A percentile compares a stretch with the other conserved stretches of the same genome.
phyloP scores from a whole-genome alignment of 352 stramenopile genomes.

The Aphanomyces stellatus region DNA sequence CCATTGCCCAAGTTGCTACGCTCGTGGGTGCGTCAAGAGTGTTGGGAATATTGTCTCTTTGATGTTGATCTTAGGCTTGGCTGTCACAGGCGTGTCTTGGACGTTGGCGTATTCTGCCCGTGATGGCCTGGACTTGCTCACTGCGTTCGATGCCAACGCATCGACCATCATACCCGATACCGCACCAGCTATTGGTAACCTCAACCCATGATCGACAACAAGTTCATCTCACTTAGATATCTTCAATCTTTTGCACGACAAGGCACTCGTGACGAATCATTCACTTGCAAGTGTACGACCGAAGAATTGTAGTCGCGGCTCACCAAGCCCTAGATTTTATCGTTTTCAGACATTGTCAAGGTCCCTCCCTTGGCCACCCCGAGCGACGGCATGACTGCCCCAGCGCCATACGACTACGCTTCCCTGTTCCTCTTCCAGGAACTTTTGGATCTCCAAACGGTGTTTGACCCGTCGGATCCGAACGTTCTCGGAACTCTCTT shows the following conservation, averaged over 20 bases:
- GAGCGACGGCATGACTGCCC: slow-evolving; percentile 25
- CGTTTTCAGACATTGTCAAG: slow-evolving; percentile 50
- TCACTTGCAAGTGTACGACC: slow-evolving; percentile 23
- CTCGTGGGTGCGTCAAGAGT: not conserved
- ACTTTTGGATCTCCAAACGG: slow-evolving; percentile 33
- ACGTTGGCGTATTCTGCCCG: slow-evolving; percentile 34
- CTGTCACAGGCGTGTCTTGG: slow-evolving; percentile 44
- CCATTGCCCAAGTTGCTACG: slow-evolving; percentile 32
- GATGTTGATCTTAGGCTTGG: slow-evolving; percentile 27
- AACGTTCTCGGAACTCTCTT: slow-evolving; percentile 36
- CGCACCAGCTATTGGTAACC: not conserved
- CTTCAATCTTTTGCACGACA: slow-evolving; percentile 33
- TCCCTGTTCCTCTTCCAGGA: slow-evolving; percentile 39
- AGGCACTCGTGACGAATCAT: slow-evolving; percentile 23
- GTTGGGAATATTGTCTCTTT: not conserved
- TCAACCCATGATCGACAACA: no score
- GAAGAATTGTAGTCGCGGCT: no score
- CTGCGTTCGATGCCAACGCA: slow-evolving; percentile 32
- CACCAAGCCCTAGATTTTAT: slow-evolving; percentile 5
- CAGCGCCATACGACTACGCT: slow-evolving; percentile 32
- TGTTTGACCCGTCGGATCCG: slow-evolving; percentile 14
- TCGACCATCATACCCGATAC: slow-evolving; percentile 24
- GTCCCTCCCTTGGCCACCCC: slow-evolving; percentile 51
- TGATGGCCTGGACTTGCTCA: slow-evolving; percentile 38
- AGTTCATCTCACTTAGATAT: no score